Percentiles rank a stretch among this genome's conserved stretches.
Conservation (phyloP, 805 yeast species). For the Clavispora phyllophila region DNA sequence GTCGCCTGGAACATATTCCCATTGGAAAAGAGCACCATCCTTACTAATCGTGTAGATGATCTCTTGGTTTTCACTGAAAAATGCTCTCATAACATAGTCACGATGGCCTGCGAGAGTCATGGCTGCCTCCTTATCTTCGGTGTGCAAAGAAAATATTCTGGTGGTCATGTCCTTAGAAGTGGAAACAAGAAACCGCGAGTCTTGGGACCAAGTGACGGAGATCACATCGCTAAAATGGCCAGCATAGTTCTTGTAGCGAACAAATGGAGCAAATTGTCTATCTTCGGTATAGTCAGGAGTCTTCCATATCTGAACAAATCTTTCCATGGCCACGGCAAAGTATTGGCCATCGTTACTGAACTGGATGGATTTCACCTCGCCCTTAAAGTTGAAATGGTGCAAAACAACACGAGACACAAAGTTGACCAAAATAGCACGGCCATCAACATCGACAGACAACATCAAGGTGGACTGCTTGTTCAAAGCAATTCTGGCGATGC, state of each 20-base stretch:
- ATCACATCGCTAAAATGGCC: conserved; percentile 86
- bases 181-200: conserved; percentile 81
- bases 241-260: conserved; percentile 82
- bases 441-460: conserved; percentile 82
- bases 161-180: conserved; percentile 89
- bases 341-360: conserved; percentile 86
- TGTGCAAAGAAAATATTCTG: conserved; percentile 69
- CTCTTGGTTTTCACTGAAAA: conserved; percentile 84
- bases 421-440: conserved; percentile 88
- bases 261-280: conserved; percentile 93
- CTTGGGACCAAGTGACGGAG: conserved; percentile 82
- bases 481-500: conserved; percentile 71
- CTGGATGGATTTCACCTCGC: conserved; percentile 62
- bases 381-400: conserved; percentile 92
- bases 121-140: conserved; percentile 66
- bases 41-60: conserved; percentile 84
- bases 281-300: conserved; percentile 80
- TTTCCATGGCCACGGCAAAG: conserved; percentile 80
- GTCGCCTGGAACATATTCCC: conserved; percentile 68
- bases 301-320: conserved; percentile 88
- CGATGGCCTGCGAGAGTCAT: conserved; percentile 89
- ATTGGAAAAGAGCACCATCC: conserved; percentile 89
- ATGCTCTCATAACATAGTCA: conserved; percentile 82
- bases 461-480: conserved; percentile 78
- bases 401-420: conserved; percentile 77